Evolutionary conservation across 768 basidiomycete species (phyloP), one percentile per base, ranked within the genome.

Genomic region (Suillus discolor): DNA sequence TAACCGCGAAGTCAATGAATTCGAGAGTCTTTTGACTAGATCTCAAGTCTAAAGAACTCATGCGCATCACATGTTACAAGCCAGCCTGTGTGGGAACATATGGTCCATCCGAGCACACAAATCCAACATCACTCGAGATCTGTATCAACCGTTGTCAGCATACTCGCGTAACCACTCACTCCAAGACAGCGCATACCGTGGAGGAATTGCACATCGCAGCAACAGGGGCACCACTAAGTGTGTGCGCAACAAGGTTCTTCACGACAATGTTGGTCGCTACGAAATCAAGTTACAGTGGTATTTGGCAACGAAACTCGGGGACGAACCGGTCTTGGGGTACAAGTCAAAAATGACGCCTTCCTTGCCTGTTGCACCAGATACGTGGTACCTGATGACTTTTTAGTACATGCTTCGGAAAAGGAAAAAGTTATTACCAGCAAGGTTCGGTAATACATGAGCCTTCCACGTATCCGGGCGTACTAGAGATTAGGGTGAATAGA

Each of bases 261-360:
- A 83, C 82, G 34, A 84, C 71, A 62, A 89, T 74, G 68, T 86
- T 85, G 9, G 74, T 75, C 1, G 84, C 85, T 86, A 54, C 16
- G 42, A 44, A 59, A 55, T 39, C 39, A 62, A 11, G 23, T 13
- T 5, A 7, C 7, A 12, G 9, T 12, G 12, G 16, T 6, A 3
- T 12, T 12, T 20, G 38, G 23, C 25, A 16, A 25, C 16, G 1
- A 38, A 63, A 23, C 3, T 15, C 8, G 53, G 31, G 20, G n/a
- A 57, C 81, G 36, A 61, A 85, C 85, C 82, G 9, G 87, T 88
- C n/a, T 78, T 77, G 3, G 83, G 82, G 66, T 86, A 85, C 28
- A 89, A 73, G 70, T 88, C 87, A 44, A 88, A 80, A 57, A 89
- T 87, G 7, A 78, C 78, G 28, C 85, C 84, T 73, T 89, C 87